Evolutionary conservation across 305 asterid genomes (phyloP), one percentile per base, ranked within the genome.

Genomic region (Rubia tinctorum): DNA sequence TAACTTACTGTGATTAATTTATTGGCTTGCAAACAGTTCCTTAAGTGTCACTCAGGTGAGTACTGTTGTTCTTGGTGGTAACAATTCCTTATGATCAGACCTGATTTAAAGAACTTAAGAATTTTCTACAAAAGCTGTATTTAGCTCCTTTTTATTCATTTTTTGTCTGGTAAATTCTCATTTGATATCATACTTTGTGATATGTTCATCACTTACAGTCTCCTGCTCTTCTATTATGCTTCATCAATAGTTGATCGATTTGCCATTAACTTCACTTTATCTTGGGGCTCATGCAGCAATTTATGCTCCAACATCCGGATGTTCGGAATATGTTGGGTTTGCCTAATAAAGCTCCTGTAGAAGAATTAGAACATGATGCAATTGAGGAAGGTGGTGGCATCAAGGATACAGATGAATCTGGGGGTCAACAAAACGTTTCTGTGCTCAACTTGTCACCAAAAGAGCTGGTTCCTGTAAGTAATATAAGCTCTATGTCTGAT

Each of bases 11-110:
- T 70, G 61, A 83, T 87, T 87, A 84, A 82, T 94, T 51, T 89
- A 87, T 80, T 94, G 99, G 97, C 71, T 90, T 69, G 82, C 95
- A 76, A 94, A 91, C 80, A 88, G 97, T 86, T 84, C 91, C 11
- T 68, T 88, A 76, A 82, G 83, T 74, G 76, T 85, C 69, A 51
- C 82, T 76, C 97, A 91, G 96, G 97, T 94, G 0, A 61, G 75
- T 68, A 40, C 34, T 56, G 66, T 5, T 25, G 23, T 37, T 60
- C 45, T 44, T 15, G 72, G 40, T 22, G 18, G 5, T 10, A 10
- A 30, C 22, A 58, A 39, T n/a, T 39, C 34, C 13, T 39, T 37
- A 2, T 53, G 51, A 18, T 53, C 22, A 37, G 15, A 70, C 49
- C 39, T 55, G 30, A 18, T 30, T 17, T 22, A 20, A 65, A 37